Evolutionary conservation across 2,329 filamentous ascomycete genomes (phyloP), one percentile per base, ranked within the genome.

Genomic region (Xylaria digitata): DNA sequence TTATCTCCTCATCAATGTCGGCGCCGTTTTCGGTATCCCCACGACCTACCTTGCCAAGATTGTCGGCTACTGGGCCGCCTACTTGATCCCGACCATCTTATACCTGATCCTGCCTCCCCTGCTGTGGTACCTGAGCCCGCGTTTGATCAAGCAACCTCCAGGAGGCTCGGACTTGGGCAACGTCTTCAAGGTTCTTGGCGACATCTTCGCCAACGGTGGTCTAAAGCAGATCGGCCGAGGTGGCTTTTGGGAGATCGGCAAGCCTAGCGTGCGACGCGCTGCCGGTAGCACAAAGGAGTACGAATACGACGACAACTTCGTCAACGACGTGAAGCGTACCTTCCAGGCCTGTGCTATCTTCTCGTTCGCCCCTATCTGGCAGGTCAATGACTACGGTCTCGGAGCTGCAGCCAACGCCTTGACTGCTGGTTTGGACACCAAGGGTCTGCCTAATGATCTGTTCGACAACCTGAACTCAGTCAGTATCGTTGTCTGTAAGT

Each of bases 111-210:
- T 89, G 68, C 89, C 89, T 0, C 65, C 85, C 0, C 82, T 92
- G 3, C 81, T 92, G 59, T 82, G 84, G 73, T 75, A 83, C 66
- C 86, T 87, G 73, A 85, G 85, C 72, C 85, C 87, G 32, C 83
- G 81, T 4, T 88, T 92, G 72, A 77, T 86, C 67, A 80, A 83
- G 53, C 82, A 82, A 63, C 85, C 86, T 2, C 90, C 91, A 0
- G 85, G 84, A 55, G 90, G 90, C n/a, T 92, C 89, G 0, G 89
- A 92, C 40, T 80, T 92, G 43, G 73, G 75, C n/a, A 79, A 78
- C 55, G 76, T 80, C 23, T 75, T 81, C 63, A 78, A 75, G 57
- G 74, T 80, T 26, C 67, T 80, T 15, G 75, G 76, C 26, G 77
- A 80, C 45, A 79, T 81, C 67, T 74, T 81, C 52, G 73, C 73